Conservation (phyloP, 495 filamentous ascomycete genomes). For the Tuber melanosporum region DNA sequence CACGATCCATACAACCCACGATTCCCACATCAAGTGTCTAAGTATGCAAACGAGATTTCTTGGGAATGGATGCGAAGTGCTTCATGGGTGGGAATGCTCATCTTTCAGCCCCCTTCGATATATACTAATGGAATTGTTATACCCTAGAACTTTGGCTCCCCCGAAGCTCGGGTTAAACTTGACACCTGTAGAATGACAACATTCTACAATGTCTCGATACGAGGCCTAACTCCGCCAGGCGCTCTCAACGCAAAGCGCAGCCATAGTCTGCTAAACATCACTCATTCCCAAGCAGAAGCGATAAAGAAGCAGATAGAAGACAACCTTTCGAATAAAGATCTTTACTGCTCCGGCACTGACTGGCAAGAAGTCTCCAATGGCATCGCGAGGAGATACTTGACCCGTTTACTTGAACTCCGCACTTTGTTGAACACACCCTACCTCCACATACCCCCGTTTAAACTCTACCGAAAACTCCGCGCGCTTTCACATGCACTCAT, state of each 20-base stretch:
- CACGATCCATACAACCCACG: neutral
- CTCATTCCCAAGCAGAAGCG: conserved; percentile 8
- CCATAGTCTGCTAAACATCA: conserved; percentile 14
- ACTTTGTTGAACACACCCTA: neutral
- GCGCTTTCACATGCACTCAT: conserved; percentile 13
- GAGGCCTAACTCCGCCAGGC: conserved; percentile 6
- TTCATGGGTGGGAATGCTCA: conserved; percentile 12
- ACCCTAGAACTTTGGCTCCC: conserved; percentile 13
- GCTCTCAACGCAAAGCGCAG: conserved; percentile 10
- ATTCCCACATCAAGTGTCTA: neutral
- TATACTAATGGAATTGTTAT: neutral
- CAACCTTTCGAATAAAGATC: conserved; percentile 5
- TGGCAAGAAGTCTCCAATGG: conserved; percentile 18
- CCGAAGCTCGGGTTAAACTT: conserved; percentile 16
- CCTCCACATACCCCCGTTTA: neutral
- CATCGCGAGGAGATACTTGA: conserved; percentile 19
- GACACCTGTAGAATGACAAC: conserved; percentile 26
- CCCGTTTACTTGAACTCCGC: conserved; percentile 12
- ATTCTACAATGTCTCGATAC: conserved; percentile 17
- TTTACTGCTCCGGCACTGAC: conserved; percentile 22
- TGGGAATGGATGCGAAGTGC: conserved; percentile 32
- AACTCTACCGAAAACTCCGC: neutral
- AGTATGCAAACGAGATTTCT: conserved; percentile 13
- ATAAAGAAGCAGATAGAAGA: conserved; percentile 15
- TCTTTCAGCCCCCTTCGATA: neutral